phyloP scores from a whole-genome alignment of 257 asterid species.

The Forsythia suspensa region DNA sequence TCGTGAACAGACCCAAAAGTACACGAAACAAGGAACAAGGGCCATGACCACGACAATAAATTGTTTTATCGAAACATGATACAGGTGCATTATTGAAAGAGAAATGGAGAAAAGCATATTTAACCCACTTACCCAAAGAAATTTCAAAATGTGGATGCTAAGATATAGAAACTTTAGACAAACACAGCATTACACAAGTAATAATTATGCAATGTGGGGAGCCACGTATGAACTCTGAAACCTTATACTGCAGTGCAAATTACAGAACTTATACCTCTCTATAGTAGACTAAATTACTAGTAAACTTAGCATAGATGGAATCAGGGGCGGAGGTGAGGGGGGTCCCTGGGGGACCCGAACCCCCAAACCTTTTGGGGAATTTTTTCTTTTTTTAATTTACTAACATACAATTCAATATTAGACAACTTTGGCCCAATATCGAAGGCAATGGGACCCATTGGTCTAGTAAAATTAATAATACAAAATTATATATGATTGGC shows the following conservation, averaged over 20 bases:
- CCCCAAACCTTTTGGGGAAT: too few relatives aligned
- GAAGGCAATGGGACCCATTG: too few relatives aligned
- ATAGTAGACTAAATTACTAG: neutral
- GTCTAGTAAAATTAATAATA: too few relatives aligned
- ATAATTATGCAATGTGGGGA: neutral
- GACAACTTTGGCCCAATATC: too few relatives aligned
- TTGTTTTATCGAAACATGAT: neutral
- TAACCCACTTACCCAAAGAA: neutral
- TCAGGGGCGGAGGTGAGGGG: too few relatives aligned
- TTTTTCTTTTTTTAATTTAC: too few relatives aligned
- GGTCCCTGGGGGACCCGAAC: too few relatives aligned
- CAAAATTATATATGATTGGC: too few relatives aligned
- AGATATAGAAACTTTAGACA: neutral
- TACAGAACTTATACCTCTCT: neutral
- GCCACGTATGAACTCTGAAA: neutral
- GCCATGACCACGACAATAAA: constrained; percentile 1
- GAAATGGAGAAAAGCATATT: neutral
- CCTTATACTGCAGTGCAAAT: neutral
- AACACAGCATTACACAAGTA: neutral
- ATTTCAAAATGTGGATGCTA: neutral
- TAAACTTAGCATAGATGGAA: too few relatives aligned
- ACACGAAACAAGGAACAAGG: neutral
- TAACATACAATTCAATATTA: too few relatives aligned
- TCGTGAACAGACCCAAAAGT: constrained; percentile 4
- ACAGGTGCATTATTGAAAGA: neutral